Base-by-base conservation (phyloP, 768 basidiomycete genomes). In the Trametes villosa region DNA sequence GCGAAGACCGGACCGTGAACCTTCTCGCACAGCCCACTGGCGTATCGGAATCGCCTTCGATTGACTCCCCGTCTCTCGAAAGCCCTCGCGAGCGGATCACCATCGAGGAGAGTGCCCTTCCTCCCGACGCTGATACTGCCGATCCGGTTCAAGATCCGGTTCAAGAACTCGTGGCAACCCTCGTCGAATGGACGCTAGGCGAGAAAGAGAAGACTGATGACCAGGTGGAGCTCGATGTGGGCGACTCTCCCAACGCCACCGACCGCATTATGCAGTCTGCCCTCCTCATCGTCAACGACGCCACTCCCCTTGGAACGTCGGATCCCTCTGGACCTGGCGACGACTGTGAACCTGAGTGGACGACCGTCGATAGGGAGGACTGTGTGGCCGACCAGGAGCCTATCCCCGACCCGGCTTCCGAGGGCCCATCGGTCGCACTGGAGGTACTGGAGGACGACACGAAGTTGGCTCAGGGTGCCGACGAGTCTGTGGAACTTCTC, bases 211-310 rank as follows among this genome's bases (percentile, higher is more conserved):
- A 17, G 22, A 7, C 22, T 26, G 20, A 3, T n/a, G 22, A 40
- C 18, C 2, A 9, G 30, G 17, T 5, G 13, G 18, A 18, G 1
- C 2, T 18, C 11, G 17, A 18, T 17, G 26, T 9, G 36, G 22
- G 20, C 4, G 38, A 18, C 38, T n/a, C 44, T 1, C 22, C n/a
- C 40, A 30, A n/a, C 7, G 20, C 18, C 12, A 9, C 29, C 9
- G 29, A 7, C 13, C 36, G 17, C 17, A 44, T 58, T 30, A 51
- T 58, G 57, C 34, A 51, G 18, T 58, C 57, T 22, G 49, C 57
- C 9, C 29, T 58, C 9, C 31, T 51, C 15, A 24, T 58, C 3
- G 24, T 20, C 4, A 33, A 12, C 1, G n/a, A 3, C 26, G 46
- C 6, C 22, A n/a, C 34, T 2, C 22, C 17, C 36, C 11, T 13